Evolutionary conservation across 139 green algal species (phyloP), one percentile per base, ranked within the genome.

Genomic region (Chlorella vulgaris): DNA sequence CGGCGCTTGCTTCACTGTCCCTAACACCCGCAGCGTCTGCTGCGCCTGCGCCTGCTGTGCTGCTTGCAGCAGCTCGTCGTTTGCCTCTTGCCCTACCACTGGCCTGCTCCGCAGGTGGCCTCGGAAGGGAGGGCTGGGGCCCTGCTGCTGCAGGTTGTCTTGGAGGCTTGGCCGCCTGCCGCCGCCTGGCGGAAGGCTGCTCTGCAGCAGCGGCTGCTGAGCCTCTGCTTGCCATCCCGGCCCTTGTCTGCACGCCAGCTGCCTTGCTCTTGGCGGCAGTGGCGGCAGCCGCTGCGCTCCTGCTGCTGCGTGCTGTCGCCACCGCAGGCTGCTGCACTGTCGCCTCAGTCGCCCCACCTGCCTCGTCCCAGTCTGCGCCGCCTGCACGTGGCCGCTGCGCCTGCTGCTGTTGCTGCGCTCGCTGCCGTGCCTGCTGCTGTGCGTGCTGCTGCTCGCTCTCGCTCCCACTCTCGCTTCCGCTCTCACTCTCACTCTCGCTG

Each of bases 311-410:
- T n/a, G 42, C 26, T 39, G 68, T 19, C 6, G 13, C 43, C 3
- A 21, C 31, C 69, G 29, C 21, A 1, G 53, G 74, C 74, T 80
- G 74, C 74, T 80, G 53, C 74, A 80, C 74, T 3, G 74, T 80
- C 8, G 35, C 74, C 36, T 80, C 74, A 19, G 74, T 78, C 0
- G 71, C 71, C 5, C 65, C 31, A 0, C 39, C 26, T 1, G 7
- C 66, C 5, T 38, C 66, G 4, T 7, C 35, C 26, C 36, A 35
- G 22, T 39, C 66, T 35, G 36, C 51, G 21, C 66, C 26, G 2
- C 22, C 19, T 36, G 24, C 66, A 50, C 18, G 26, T 3, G 19
- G 13, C 10, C 47, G 10, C 47, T 58, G 13, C 10, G 15, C 47
- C 47, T 58, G 13, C 10, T 24, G 47, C 47, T 58, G 47, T 15